Base-by-base conservation (phyloP, 2,329 filamentous ascomycete genomes). In the Tolypocladium pustulatum region DNA sequence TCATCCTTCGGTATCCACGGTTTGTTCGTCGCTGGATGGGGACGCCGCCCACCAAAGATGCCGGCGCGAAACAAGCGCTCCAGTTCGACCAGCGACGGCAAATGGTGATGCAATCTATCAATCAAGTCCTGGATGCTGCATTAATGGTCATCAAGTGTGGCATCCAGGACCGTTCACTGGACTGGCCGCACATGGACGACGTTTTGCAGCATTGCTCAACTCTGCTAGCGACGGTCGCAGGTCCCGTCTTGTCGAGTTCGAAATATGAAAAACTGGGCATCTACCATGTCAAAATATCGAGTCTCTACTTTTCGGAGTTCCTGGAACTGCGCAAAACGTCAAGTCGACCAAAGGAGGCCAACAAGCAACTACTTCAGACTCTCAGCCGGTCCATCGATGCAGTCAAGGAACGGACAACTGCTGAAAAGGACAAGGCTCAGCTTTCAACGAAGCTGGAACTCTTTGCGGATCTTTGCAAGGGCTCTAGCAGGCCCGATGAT, bases 271-370 rank as follows among this genome's bases (percentile, higher is more conserved):
- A 73, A 56, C 64, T 75, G 15, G 66, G 63, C n/a, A 75, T 74
- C 2, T 83, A 85, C 63, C 76, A 82, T 59, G 79, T 87, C 61
- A 89, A 86, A 65, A 81, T 90, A 32, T 90, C 88, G 0, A 86
- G 88, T 64, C 77, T 89, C 3, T 90, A 90, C 67, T 90, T 86
- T 68, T 76, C 83, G n/a, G 77, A 82, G 54, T 84, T 84, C 65
- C 72, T 81, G 22, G 75, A 78, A 52, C 68, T 83, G 60, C 73
- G 77, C 17, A 81, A 81, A 55, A 71, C 74, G 30, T 63, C 72
- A 0, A 72, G 73, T 4, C 75, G 70, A 51, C 66, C 69, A 13
- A 73, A 72, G 56, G 67, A 72, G 25, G 58, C 66, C 52, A 72
- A 68, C 59, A 75, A 74, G 64, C 69, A 71, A 22, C 75, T 80